Percentiles rank a stretch among this genome's conserved stretches.
Evolutionary conservation across 148 eudicot genomes (phyloP).

Genomic region (Nyssa sinensis): DNA sequence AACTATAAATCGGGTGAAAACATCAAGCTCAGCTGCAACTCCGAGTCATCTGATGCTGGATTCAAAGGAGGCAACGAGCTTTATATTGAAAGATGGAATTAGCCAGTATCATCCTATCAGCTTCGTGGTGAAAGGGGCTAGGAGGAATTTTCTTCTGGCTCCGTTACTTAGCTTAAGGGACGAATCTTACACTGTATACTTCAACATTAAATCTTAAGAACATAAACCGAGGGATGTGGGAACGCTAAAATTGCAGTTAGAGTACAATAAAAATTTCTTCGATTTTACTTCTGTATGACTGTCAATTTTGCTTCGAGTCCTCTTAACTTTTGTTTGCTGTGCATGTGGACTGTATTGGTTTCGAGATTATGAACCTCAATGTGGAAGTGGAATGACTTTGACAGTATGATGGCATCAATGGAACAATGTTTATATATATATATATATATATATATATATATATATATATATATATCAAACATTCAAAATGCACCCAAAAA

Average conservation of each 20-base stretch:
- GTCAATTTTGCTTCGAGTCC: too few relatives aligned
- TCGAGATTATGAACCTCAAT: too few relatives aligned
- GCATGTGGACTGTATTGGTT: too few relatives aligned
- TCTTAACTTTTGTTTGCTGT: too few relatives aligned
- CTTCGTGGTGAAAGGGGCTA: conserved; percentile 68
- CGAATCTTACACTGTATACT: conserved; percentile 77
- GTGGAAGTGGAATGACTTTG: too few relatives aligned
- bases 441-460: too few relatives aligned
- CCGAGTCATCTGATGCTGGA: conserved; percentile 10
- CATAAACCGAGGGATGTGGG: too few relatives aligned
- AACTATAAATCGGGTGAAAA: conserved; percentile 6
- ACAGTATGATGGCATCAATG: too few relatives aligned
- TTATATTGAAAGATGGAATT: conserved; percentile 44
- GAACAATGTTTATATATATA: too few relatives aligned
- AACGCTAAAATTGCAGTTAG: too few relatives aligned
- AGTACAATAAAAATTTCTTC: neutral
- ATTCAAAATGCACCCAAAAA: too few relatives aligned
- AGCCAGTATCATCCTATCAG: conserved; percentile 69
- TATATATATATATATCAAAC: too few relatives aligned
- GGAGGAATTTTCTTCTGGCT: conserved; percentile 62
- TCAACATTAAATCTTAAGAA: conserved; percentile 37
- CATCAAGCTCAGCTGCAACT: conserved; percentile 51
- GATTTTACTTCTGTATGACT: neutral
- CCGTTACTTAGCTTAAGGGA: conserved; percentile 69
- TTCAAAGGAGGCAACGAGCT: conserved; percentile 51